A percentile compares a stretch with the other conserved stretches of the same genome.
These are phyloP conservation scores for Paraurostyla sp. DNA, from an alignment of 73 alveolate genomes.

Conservation along the genomic window DNA sequence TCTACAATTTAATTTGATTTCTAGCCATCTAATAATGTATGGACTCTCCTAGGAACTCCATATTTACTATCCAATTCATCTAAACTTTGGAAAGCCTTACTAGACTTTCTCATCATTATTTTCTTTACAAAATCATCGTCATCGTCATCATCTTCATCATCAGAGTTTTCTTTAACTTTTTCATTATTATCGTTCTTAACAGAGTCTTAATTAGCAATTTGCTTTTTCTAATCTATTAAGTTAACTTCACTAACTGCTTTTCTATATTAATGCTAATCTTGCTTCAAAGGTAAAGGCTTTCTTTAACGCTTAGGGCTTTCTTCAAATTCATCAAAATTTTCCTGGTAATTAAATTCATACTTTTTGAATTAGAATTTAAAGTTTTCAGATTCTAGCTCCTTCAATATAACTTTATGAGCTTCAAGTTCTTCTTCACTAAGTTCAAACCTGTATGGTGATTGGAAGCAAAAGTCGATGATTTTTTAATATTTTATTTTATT, in stretches of 20 bases:
- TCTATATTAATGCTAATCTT: no score
- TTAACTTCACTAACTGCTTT: no score
- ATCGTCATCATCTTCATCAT: background rate
- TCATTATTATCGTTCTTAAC: background rate
- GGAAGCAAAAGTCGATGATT: conserved; percentile 25
- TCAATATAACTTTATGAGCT: background rate
- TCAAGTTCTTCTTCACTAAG: background rate
- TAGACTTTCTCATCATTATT: background rate
- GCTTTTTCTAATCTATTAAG: no score
- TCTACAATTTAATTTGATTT: background rate
- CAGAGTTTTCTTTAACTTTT: background rate
- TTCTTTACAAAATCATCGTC: background rate
- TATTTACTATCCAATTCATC: background rate
- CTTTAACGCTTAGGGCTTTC: background rate
- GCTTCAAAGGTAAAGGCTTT: no score
- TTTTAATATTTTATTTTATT: background rate
- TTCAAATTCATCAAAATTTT: conserved; percentile 8
- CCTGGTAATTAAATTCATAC: background rate
- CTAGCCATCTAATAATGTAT: no score
- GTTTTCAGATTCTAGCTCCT: background rate
- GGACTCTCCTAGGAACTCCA: background rate
- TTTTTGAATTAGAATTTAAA: background rate
- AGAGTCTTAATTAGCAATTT: no score
- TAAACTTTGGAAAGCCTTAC: background rate
- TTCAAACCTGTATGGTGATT: conserved; percentile 22